Base-by-base conservation (phyloP, 148 eudicot species). In the Fallopia convolvulus region DNA sequence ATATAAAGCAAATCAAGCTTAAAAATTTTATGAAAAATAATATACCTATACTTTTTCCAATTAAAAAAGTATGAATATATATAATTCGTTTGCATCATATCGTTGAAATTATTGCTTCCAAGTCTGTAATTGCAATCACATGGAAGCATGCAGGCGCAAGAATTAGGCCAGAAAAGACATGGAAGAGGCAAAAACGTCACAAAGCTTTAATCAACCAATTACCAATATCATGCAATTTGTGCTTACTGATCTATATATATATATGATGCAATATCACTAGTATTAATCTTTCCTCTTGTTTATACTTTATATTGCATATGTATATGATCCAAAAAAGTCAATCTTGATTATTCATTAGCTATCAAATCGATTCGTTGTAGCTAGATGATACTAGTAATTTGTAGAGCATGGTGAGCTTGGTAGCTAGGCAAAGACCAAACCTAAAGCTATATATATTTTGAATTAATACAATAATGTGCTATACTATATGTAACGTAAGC, bases 351-450 rank as follows among this genome's bases (percentile, higher is more conserved):
- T 9, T 44, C 47, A 44, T 44, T 44, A 53, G 23, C 60, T 18
- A 53, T 53, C 60, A 53, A 53, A 55, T 55, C 26, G 61, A 55
- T 20, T n/a, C 26, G 9, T 55, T 55, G 33, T 26, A 26, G 36
- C 8, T 50, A 50, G 55, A 14, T 14, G 39, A 36, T 4, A 12
- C 21, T 60, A 33, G 23, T 26, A 61, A 61, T 68, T n/a, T 13
- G 13, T 15, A 66, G 42, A 32, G 36, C 72, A 66, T 66, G 72
- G 72, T 32, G 72, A 17, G 72, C 32, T 60, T 60, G n/a, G n/a
- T 32, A 33, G 72, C 36, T 66, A 66, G n/a, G 20, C 36, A 12
- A 33, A 68, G 44, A 68, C 44, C 72, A 36, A 61, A 39, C 20
- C 72, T 68, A 36, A 6, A 55, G 17, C 46, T 33, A 68, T 68